Percentiles rank a stretch among this genome's conserved stretches.
Conservation (phyloP, 139 green algal genomes). For the Micractinium conductrix region DNA sequence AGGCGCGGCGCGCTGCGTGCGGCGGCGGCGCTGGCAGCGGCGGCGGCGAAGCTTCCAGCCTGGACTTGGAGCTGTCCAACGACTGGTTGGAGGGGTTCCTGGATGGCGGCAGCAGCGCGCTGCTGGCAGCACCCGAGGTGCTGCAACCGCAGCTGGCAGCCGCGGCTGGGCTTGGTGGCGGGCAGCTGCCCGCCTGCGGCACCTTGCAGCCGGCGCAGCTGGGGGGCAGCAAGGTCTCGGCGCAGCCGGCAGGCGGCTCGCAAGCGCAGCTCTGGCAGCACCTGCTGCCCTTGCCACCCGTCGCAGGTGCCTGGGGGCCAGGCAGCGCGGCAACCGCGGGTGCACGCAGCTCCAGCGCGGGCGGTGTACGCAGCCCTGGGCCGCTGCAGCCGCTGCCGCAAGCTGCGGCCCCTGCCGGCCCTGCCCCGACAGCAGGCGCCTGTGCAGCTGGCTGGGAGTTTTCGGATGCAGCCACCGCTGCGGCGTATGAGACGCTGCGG, state of each 20-base stretch:
- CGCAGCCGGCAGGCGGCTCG: neutral
- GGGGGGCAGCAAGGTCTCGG: neutral
- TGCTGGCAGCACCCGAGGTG: neutral
- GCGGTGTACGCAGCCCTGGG: neutral
- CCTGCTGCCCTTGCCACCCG: too few relatives aligned
- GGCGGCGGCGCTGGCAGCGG: neutral
- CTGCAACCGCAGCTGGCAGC: neutral
- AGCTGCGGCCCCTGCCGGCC: too few relatives aligned
- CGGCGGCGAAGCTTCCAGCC: neutral
- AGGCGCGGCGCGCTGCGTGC: neutral
- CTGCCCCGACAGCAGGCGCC: too few relatives aligned
- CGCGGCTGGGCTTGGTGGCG: too few relatives aligned
- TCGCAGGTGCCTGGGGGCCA: neutral
- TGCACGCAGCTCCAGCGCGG: neutral
- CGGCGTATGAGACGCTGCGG: conserved; percentile 16
- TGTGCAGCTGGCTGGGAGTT: conserved; percentile 9
- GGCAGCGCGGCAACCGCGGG: neutral
- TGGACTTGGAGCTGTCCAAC: neutral
- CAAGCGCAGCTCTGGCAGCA: neutral
- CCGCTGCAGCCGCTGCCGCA: too few relatives aligned
- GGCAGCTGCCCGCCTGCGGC: neutral
- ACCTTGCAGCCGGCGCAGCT: neutral
- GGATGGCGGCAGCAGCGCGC: neutral
- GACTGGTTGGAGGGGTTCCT: neutral
- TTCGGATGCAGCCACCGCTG: neutral